Evolutionary conservation across 2,329 filamentous ascomycete genomes (phyloP), one percentile per base, ranked within the genome.

Genomic region (Calonectria naviculata): DNA sequence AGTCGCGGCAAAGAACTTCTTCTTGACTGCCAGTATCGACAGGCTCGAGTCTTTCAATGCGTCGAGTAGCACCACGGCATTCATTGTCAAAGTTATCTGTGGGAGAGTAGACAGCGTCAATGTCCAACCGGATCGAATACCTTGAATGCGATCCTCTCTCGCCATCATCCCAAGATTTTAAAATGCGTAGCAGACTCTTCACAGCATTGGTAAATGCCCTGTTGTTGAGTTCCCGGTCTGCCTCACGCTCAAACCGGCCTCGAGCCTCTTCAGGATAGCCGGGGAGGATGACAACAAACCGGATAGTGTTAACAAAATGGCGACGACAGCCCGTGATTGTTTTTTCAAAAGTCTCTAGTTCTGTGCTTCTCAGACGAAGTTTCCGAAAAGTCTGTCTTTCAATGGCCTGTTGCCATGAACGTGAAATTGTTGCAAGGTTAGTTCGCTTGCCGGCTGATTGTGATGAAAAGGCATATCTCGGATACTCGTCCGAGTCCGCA

Each of bases 361-460:
- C 72, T 19, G 69, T 72, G 54, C 73, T 78, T 46, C 58, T 71
- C 46, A 78, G 47, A 42, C 63, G 61, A 69, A 78, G 72, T 31
- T 70, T 56, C 13, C 67, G 58, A 47, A 78, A 76, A 5, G 73
- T 76, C 28, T 75, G 72, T 52, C 70, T 71, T 42, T 78, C 74
- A 46, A 78, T 73, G 21, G 75, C 75, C 47, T 66, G 65, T 47
- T 78, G 76, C 71, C 74, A 77, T 41, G 65, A 52, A 41, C 69
- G 73, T 52, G 74, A 75, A 65, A 78, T 68, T 26, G 72, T 78
- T 31, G 76, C 73, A 24, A 76, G 70, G 47, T 56, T 62, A 46
- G 71, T 64, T 42, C 73, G 73, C 64, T 65, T 56, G 49, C 65
- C 46, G 49, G 66, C 56, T 44, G 60, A 61, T 47, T 60, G 68